Conservation (phyloP, 345 rosid species). For the Sisymbrium altissimum region DNA sequence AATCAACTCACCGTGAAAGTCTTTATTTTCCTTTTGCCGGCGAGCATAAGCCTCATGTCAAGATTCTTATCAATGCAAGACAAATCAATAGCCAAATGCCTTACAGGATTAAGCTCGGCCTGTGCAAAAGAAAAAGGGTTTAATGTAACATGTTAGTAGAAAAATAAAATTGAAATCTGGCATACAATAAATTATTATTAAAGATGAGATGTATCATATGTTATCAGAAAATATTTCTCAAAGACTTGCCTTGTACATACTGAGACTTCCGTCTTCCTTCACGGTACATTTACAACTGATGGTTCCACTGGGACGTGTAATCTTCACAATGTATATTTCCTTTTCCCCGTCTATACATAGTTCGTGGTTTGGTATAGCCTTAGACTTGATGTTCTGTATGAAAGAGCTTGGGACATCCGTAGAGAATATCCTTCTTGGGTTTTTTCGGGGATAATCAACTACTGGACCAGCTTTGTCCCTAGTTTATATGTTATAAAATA, state of each 20-base stretch:
- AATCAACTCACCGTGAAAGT: slow-evolving; percentile 39
- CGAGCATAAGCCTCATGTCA: slow-evolving; percentile 60
- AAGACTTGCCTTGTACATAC: slow-evolving; percentile 41
- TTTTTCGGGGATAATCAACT: slow-evolving; percentile 27
- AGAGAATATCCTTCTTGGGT: slow-evolving; percentile 27
- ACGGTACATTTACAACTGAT: slow-evolving; percentile 55
- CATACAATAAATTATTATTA: background rate
- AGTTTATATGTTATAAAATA: background rate
- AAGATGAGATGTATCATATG: background rate
- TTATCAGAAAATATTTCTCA: background rate
- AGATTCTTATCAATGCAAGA: slow-evolving; percentile 56
- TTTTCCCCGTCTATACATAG: slow-evolving; percentile 34
- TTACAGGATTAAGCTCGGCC: slow-evolving; percentile 48
- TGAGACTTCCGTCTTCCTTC: slow-evolving; percentile 40
- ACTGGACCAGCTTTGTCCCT: slow-evolving; percentile 16
- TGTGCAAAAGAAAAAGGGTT: slow-evolving; percentile 7
- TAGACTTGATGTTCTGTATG: slow-evolving; percentile 28
- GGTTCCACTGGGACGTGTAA: slow-evolving; percentile 26
- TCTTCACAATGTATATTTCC: slow-evolving; percentile 48
- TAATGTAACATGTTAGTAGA: background rate
- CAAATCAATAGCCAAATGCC: slow-evolving; percentile 50
- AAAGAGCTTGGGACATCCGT: slow-evolving; percentile 43
- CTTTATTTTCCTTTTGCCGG: slow-evolving; percentile 39
- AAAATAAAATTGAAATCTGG: background rate
- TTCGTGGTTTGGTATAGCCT: slow-evolving; percentile 39